Percentiles rank a stretch among this genome's conserved stretches.
These are phyloP conservation scores for Diplodia intermedia DNA, from an alignment of 2,329 filamentous ascomycete species.

Conservation along the genomic window DNA sequence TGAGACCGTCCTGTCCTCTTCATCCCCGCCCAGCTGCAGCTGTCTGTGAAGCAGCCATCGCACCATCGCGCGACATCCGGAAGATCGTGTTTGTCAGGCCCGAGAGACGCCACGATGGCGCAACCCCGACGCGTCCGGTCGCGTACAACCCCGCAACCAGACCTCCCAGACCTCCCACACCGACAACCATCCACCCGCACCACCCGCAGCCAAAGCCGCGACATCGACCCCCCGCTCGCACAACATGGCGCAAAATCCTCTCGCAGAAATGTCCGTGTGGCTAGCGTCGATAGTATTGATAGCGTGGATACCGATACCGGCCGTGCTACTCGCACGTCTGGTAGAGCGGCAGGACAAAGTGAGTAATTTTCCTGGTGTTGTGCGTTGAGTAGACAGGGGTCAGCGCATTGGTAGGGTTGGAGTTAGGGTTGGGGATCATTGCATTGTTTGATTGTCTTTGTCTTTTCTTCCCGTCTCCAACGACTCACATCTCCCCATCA, in stretches of 20 bases:
- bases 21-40: neutral
- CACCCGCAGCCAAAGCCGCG: conserved; percentile 50
- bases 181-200: conserved; percentile 36
- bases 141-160: conserved; percentile 42
- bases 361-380: neutral
- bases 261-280: conserved; percentile 42
- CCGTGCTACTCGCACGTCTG: conserved; percentile 37
- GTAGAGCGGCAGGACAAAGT: conserved; percentile 35
- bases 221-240: conserved; percentile 40
- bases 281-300: conserved; percentile 39
- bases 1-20: neutral
- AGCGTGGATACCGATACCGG: conserved; percentile 40
- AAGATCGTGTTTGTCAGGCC: neutral
- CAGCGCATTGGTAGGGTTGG: neutral
- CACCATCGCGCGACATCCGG: neutral
- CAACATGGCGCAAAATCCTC: conserved; percentile 35
- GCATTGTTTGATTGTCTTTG: neutral
- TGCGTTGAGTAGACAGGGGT: neutral
- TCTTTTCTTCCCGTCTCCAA: neutral
- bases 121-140: conserved; percentile 43
- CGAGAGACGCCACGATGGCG: neutral
- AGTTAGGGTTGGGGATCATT: neutral
- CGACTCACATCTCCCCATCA: neutral
- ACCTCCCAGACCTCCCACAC: conserved; percentile 36
- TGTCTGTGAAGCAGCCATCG: neutral